Evolutionary conservation across 192 early-diverging fungal genomes (phyloP), one percentile per base, ranked within the genome.

Genomic region (Coemansia sp.): DNA sequence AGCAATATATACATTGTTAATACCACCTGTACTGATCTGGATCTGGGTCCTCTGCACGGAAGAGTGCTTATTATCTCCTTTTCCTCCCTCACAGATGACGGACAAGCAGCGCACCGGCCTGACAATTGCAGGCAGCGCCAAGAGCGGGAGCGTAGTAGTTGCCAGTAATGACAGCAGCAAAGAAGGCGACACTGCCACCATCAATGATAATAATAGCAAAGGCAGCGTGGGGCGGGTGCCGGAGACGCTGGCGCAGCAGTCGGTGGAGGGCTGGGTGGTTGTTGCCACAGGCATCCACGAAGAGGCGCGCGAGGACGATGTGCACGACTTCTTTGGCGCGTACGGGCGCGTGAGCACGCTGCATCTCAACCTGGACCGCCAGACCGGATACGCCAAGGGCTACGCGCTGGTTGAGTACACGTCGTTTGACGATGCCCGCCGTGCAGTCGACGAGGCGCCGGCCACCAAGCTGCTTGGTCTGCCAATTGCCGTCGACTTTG

Each of bases 321-420:
- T 98, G 57, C 87, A 75, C 64, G 93, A 98, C 72, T 85, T 87
- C 63, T 97, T 95, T 67, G 86, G 88, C 22, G 95, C 97, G 52
- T 97, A 83, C 84, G 97, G 97, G n/a, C 87, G 87, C 18, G 88
- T 96, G 56, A 93, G 95, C 76, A 91, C 92, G 74, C 43, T 98
- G 52, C 94, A 97, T 60, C 76, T 98, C 67, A 98, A 97, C 72
- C 78, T 97, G 56, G 94, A 98, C 85, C 86, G 97, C 47, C 89
- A 93, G 62, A 94, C 95, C 48, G 97, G 97, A 68, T 98, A 90
- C 67, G 93, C 95, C 74, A 98, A 98, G 89, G 97, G 97, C 45
- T 98, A 98, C 71, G 94, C 92, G 6, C 77, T 98, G 48, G 76
- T 97, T 19, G 95, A 98, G 80, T 98, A 93, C 63, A 89, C 89